Conservation (phyloP, 2,329 filamentous ascomycete species). For the Cercospora sp. region DNA sequence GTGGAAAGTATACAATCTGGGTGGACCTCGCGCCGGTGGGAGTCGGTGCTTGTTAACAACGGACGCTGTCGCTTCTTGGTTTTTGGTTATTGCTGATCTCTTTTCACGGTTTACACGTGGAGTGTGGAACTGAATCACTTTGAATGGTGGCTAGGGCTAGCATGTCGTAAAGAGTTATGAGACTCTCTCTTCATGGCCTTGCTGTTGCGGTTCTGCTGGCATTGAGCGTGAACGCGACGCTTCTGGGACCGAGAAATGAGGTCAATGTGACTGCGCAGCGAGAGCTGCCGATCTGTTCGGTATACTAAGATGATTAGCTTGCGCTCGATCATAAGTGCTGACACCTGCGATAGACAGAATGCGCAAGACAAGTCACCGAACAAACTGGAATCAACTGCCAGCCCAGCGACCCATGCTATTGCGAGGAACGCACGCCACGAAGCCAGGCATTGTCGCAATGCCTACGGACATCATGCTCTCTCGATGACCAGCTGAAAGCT, state of each 20-base stretch:
- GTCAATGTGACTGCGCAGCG: constrained; percentile 10
- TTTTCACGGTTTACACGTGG: neutral
- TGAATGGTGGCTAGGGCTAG: neutral
- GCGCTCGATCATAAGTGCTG: neutral
- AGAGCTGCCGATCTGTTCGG: constrained; percentile 10
- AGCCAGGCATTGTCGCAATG: constrained; percentile 4
- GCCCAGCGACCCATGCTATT: constrained; percentile 11
- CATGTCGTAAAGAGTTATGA: constrained; percentile 6
- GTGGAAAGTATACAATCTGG: neutral
- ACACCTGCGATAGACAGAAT: neutral
- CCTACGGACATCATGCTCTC: constrained; percentile 5
- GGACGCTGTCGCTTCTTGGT: neutral
- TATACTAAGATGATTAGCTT: neutral
- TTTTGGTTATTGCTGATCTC: neutral
- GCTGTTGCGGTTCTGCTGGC: neutral
- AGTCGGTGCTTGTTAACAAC: neutral
- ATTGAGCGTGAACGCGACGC: neutral
- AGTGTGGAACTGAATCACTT: neutral
- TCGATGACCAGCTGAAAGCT: constrained; percentile 11
- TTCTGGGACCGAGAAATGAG: neutral
- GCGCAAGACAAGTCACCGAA: neutral
- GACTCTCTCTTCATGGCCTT: neutral
- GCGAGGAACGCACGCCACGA: constrained; percentile 2
- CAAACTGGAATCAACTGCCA: constrained; percentile 8
- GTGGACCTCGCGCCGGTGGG: neutral